Conservation (phyloP, 1,284 basidiomycete genomes). For the Leccinum holopus region DNA sequence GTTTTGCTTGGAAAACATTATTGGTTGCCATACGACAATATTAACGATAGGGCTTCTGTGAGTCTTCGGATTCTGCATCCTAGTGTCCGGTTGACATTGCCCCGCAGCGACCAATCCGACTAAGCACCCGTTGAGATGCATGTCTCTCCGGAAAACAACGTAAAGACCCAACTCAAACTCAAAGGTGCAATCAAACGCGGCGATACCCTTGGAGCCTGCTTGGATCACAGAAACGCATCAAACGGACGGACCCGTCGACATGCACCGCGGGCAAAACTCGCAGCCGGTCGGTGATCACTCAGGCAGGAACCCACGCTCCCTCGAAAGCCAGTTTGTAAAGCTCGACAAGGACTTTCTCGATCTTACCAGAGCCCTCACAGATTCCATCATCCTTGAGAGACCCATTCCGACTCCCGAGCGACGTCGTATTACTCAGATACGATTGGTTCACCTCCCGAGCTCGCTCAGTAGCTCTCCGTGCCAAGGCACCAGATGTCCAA, state of each 20-base stretch:
- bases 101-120: constrained; percentile 11
- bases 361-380: constrained; percentile 58
- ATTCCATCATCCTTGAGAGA: constrained; percentile 51
- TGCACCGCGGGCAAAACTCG: constrained; percentile 7
- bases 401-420: constrained; percentile 48
- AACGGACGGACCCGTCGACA: constrained; percentile 2
- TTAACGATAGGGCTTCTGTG: background rate
- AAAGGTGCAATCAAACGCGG: constrained; percentile 84
- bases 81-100: background rate
- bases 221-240: constrained; percentile 26
- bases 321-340: constrained; percentile 74
- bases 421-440: constrained; percentile 42
- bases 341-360: constrained; percentile 65
- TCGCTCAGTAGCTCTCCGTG: constrained; percentile 40
- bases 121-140: constrained; percentile 35
- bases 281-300: constrained; percentile 8
- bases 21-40: background rate
- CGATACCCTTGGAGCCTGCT: constrained; percentile 48
- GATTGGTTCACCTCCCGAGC: constrained; percentile 8
- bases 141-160: constrained; percentile 67
- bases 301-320: constrained; percentile 38
- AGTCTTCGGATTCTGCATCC: background rate
- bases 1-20: constrained; percentile 16
- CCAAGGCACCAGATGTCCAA: constrained; percentile 77
- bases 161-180: constrained; percentile 63